These are phyloP conservation scores for Xerocomus amazonicus DNA, from an alignment of 1,284 basidiomycete species.

Conservation along the genomic window DNA sequence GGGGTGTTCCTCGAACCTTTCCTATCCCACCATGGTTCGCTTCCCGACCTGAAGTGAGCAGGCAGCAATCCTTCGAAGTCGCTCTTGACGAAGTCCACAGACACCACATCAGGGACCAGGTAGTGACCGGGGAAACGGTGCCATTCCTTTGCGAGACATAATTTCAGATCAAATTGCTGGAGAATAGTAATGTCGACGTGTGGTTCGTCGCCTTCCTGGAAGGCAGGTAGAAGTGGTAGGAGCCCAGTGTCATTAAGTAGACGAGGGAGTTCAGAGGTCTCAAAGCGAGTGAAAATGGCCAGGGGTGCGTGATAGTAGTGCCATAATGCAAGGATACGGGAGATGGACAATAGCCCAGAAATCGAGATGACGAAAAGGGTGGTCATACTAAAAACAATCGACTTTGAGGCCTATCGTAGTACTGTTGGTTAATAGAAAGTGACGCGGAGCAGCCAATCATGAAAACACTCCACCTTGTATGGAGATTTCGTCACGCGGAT, in stretches of 20 bases:
- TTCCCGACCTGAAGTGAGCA: conserved; percentile 58
- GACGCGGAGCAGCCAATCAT: conserved; percentile 1
- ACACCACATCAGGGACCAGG: conserved; percentile 79
- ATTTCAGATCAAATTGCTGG: conserved; percentile 65
- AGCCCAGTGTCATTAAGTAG: conserved; percentile 73
- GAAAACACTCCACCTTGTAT: conserved; percentile 60
- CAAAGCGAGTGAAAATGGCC: conserved; percentile 68
- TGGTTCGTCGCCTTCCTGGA: conserved; percentile 48
- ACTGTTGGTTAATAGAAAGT: conserved; percentile 8
- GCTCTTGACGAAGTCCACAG: conserved; percentile 85
- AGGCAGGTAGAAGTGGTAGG: conserved; percentile 45
- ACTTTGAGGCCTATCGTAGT: conserved; percentile 59
- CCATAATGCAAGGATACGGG: conserved; percentile 78
- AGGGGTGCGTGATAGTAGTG: conserved; percentile 92
- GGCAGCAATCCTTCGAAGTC: conserved; percentile 90
- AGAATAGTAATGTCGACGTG: conserved; percentile 71
- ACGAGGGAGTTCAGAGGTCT: conserved; percentile 76
- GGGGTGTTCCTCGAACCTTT: conserved; percentile 65
- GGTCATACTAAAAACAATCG: conserved; percentile 71
- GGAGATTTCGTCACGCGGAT: conserved; percentile 76
- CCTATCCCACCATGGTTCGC: conserved; percentile 56
- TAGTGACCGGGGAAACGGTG: conserved; percentile 91
- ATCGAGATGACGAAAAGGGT: conserved; percentile 69
- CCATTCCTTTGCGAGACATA: conserved; percentile 97
- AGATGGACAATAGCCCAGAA: conserved; percentile 68